Evolutionary conservation across 2,329 filamentous ascomycete species (phyloP).

Genomic region (Alternaria incomplexa): DNA sequence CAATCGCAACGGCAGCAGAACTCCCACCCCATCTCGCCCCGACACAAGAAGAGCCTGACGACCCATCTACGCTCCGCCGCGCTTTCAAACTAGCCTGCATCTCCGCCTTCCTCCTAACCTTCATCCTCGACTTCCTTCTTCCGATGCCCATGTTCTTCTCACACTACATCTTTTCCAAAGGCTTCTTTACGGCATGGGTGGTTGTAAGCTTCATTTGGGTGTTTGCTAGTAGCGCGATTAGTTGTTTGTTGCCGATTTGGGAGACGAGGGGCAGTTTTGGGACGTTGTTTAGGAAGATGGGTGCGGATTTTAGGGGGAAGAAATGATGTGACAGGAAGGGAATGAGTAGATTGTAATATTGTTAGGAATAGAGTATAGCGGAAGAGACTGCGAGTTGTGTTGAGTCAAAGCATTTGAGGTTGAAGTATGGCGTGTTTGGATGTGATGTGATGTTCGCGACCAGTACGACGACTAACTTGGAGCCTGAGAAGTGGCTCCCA

Average conservation of each 20-base stretch:
- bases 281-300: conserved; percentile 19
- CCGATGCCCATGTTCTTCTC: conserved; percentile 53
- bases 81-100: conserved; percentile 49
- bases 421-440: too few relatives aligned
- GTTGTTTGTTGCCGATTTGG: conserved; percentile 51
- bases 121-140: conserved; percentile 50
- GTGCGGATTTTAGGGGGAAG: conserved; percentile 10
- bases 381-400: too few relatives aligned
- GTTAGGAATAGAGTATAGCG: too few relatives aligned
- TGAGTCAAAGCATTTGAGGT: too few relatives aligned
- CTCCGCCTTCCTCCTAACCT: conserved; percentile 46
- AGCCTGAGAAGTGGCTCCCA: too few relatives aligned
- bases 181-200: conserved; percentile 52
- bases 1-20: neutral
- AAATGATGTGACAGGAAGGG: neutral
- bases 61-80: conserved; percentile 37
- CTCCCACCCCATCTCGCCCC: conserved; percentile 26
- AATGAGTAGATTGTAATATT: too few relatives aligned
- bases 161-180: conserved; percentile 49
- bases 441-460: too few relatives aligned
- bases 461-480: too few relatives aligned
- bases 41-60: conserved; percentile 31
- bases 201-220: conserved; percentile 53
- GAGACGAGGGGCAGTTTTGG: conserved; percentile 48
- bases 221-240: conserved; percentile 49